Conservation (phyloP, 2,329 filamentous ascomycete species). For the Microdochium trichocladiopsis region DNA sequence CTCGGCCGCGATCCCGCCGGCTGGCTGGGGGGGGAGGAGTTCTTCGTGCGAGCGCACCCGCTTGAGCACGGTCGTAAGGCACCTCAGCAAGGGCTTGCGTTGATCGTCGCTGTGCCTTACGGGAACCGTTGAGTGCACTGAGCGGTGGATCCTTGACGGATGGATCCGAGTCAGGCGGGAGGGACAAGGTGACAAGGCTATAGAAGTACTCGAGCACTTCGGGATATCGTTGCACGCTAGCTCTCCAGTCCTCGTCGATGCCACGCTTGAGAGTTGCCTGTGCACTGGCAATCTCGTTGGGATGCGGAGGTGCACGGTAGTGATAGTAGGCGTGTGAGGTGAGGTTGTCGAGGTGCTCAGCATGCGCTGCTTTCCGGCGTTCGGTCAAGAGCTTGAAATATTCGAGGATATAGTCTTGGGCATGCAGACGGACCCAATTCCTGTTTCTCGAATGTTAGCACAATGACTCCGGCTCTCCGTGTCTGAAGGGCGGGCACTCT, state of each 20-base stretch:
- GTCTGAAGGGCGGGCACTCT: too few species aligned
- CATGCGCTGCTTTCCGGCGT: conserved; percentile 51
- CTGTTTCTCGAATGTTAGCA: too few species aligned
- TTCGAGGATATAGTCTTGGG: conserved; percentile 61
- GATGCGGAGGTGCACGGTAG: conserved; percentile 51
- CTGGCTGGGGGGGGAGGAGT: conserved; percentile 25
- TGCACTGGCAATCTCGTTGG: conserved; percentile 55
- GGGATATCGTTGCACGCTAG: conserved; percentile 68
- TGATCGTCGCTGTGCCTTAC: conserved; percentile 37
- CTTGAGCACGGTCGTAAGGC: conserved; percentile 11
- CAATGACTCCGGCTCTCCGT: too few species aligned
- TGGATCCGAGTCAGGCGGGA: conserved; percentile 56
- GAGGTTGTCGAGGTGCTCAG: conserved; percentile 47
- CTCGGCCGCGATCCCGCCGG: background rate
- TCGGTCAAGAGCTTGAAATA: conserved; percentile 57
- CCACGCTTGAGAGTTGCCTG: conserved; percentile 62
- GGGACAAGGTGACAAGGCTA: conserved; percentile 57
- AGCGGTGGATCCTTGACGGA: conserved; percentile 54
- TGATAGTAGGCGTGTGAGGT: conserved; percentile 48
- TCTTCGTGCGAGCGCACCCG: conserved; percentile 16
- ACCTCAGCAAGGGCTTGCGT: conserved; percentile 5
- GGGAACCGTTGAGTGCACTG: conserved; percentile 40
- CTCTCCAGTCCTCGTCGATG: conserved; percentile 74
- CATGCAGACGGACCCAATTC: conserved; percentile 56
- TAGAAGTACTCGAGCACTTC: conserved; percentile 81